A percentile compares a stretch with the other conserved stretches of the same genome.
Conservation (phyloP, 2,329 filamentous ascomycete species). For the Penicillium sp. region DNA sequence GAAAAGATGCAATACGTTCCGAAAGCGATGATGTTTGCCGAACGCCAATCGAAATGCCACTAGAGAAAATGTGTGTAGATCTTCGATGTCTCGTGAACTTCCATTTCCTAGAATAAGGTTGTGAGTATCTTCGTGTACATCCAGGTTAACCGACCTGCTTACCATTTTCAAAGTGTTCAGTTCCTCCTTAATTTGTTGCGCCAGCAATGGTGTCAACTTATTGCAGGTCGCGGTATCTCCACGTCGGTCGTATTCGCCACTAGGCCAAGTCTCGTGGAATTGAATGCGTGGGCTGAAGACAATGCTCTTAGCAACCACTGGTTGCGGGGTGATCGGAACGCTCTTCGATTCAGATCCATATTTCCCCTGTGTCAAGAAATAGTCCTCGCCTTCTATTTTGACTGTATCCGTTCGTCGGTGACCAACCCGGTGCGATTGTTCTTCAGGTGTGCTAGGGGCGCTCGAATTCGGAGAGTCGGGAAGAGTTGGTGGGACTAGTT, state of each 20-base stretch:
- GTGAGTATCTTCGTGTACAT: slow-evolving; percentile 36
- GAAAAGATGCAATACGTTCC: slow-evolving; percentile 7
- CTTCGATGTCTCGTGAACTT: slow-evolving; percentile 97
- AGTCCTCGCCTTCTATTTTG: slow-evolving; percentile 77
- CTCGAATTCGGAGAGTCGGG: slow-evolving; percentile 80
- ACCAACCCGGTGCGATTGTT: slow-evolving; percentile 52
- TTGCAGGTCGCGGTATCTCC: slow-evolving; percentile 98
- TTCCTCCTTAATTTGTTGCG: slow-evolving; percentile 99
- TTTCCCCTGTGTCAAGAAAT: slow-evolving; percentile 75
- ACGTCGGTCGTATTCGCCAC: slow-evolving; percentile 89
- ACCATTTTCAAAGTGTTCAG: slow-evolving; percentile 99
- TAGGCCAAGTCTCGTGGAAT: slow-evolving; percentile 95
- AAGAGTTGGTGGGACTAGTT: slow-evolving; percentile 48
- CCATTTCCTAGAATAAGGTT: slow-evolving; percentile 78
- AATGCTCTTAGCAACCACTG: slow-evolving; percentile 49
- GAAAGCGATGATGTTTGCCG: slow-evolving; percentile 7
- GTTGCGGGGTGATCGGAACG: slow-evolving; percentile 46
- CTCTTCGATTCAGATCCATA: slow-evolving; percentile 71
- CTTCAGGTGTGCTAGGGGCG: slow-evolving; percentile 84
- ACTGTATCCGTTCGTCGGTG: slow-evolving; percentile 67
- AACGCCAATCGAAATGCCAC: slow-evolving; percentile 28
- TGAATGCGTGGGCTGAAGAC: slow-evolving; percentile 87
- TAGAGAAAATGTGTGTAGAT: slow-evolving; percentile 99
- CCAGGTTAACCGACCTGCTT: slow-evolving; percentile 31
- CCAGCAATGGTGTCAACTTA: slow-evolving; percentile 89